Percentiles rank a stretch among this genome's conserved stretches.
These are phyloP conservation scores for Backusella morwellensis DNA, from an alignment of 192 early-diverging fungal species.

Conservation along the genomic window DNA sequence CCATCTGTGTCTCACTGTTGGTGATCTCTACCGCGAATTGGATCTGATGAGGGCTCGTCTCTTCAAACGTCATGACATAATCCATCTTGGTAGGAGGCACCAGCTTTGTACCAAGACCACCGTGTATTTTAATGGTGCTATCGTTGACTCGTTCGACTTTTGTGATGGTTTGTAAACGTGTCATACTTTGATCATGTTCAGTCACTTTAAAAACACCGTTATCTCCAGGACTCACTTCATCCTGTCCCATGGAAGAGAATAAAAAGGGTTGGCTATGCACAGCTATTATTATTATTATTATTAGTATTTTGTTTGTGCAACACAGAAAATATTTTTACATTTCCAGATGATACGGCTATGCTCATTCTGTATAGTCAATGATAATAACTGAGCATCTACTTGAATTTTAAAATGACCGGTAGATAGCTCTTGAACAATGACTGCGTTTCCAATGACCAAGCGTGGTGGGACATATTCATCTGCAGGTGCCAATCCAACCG, in stretches of 20 bases:
- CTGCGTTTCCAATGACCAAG: conserved; percentile 19
- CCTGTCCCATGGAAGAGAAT: conserved; percentile 28
- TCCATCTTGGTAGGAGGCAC: conserved; percentile 26
- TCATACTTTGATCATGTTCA: conserved; percentile 31
- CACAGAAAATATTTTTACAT: conserved; percentile 8
- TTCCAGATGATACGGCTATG: conserved; percentile 22
- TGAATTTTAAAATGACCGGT: conserved; percentile 19
- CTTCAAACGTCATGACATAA: conserved; percentile 26
- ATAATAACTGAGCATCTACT: conserved; percentile 5
- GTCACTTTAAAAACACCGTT: conserved; percentile 31
- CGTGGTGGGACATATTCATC: conserved; percentile 21
- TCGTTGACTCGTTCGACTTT: conserved; percentile 14
- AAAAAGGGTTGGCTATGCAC: conserved; percentile 32
- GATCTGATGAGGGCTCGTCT: conserved; percentile 16
- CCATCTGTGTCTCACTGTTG: not conserved
- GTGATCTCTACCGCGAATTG: conserved; percentile 12
- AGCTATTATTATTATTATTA: not conserved
- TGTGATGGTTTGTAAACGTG: conserved; percentile 33
- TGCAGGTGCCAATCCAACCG: conserved; percentile 17
- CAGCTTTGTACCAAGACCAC: conserved; percentile 21
- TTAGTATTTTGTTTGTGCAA: not conserved
- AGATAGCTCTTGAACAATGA: conserved; percentile 11
- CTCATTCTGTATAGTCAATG: conserved; percentile 9
- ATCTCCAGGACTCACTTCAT: conserved; percentile 25
- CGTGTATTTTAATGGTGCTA: conserved; percentile 1